Evolutionary conservation across 2,329 filamentous ascomycete species (phyloP), one percentile per base, ranked within the genome.

Genomic region (Escovopsis sp.): DNA sequence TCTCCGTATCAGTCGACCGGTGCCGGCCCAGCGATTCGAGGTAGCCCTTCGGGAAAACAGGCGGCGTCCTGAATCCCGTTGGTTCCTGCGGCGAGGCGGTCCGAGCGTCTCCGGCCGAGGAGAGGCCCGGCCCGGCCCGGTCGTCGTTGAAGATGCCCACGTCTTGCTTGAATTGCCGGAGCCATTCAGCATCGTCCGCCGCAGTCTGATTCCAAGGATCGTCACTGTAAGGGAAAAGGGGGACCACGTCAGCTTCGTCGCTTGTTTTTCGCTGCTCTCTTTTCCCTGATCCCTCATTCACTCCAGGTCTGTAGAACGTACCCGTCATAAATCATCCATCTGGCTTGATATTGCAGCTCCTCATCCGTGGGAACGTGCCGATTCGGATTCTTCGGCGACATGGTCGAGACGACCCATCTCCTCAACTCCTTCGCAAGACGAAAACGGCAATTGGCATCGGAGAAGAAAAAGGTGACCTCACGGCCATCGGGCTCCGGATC

Each of bases 271-370:
- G n/a, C n/a, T n/a, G n/a, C n/a, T n/a, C n/a, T n/a, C n/a, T n/a
- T n/a, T n/a, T n/a, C n/a, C n/a, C n/a, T n/a, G n/a, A n/a, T n/a
- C n/a, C n/a, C n/a, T n/a, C n/a, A n/a, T n/a, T n/a, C n/a, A n/a
- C n/a, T n/a, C n/a, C n/a, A n/a, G n/a, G n/a, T n/a, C n/a, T n/a
- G n/a, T n/a, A 7, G 6, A 21, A 60, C 68, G 54, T 53, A 74
- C 63, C 74, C 70, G 37, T 76, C 70, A 39, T 73, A 77, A 1
- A 76, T 53, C 26, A 76, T 64, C 68, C 70, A 76, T 14, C 72
- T 63, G 3, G 72, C 70, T 47, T 77, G 73, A 41, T 74, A 67
- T 46, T 74, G 68, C n/a, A 78, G 53, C 46, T 77, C 72, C n/a
- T 68, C 62, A 42, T 77, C 72, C 0, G 62, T 66, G 1, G 66